These are phyloP conservation scores for Hericium rajendrae DNA, from an alignment of 768 basidiomycete species.

Conservation along the genomic window DNA sequence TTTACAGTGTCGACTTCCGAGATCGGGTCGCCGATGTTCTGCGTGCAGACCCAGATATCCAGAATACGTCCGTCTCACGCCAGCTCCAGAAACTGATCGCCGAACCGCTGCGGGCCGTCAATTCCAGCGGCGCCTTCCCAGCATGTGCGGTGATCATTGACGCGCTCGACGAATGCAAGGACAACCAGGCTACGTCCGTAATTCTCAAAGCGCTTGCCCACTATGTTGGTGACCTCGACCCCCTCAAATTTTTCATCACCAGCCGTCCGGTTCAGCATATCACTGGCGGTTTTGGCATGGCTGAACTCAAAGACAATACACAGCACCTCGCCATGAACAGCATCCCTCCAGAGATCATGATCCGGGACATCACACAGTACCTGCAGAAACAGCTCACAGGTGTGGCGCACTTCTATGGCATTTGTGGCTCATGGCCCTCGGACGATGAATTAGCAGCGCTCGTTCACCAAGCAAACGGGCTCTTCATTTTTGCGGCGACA, in stretches of 20 bases:
- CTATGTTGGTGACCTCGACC: background rate
- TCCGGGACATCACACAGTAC: background rate
- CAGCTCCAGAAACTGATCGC: background rate
- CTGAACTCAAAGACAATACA: background rate
- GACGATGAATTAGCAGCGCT: background rate
- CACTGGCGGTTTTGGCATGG: background rate
- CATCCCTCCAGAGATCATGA: background rate
- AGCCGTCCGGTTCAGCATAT: background rate
- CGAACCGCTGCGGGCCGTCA: background rate
- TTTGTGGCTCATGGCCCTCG: background rate
- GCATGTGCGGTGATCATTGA: background rate
- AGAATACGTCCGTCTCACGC: background rate
- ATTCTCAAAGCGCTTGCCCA: background rate
- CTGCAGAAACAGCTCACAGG: background rate
- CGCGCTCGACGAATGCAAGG: background rate
- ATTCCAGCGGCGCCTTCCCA: background rate
- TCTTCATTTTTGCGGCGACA: background rate
- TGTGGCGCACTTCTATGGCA: background rate
- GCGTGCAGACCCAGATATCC: background rate
- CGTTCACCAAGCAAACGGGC: background rate
- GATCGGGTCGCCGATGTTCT: background rate
- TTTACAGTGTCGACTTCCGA: background rate
- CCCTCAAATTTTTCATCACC: background rate
- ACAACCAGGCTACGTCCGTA: background rate
- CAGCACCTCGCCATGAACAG: background rate